Conservation (phyloP, 176 grass and related monocot species). For the Tuctoria greenei region DNA sequence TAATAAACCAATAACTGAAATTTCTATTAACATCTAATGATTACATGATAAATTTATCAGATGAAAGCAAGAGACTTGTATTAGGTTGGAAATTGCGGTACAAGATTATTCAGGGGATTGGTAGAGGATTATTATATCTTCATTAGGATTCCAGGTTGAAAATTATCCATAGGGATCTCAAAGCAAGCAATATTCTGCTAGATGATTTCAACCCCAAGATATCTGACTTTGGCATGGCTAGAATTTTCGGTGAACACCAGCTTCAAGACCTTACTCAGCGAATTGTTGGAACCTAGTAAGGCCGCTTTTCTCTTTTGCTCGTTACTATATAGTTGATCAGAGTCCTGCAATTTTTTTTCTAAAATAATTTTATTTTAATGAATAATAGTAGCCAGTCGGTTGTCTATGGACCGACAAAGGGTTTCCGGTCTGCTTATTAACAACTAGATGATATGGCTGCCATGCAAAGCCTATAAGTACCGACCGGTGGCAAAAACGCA, state of each 20-base stretch:
- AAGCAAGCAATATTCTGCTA: constrained; percentile 69
- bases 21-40: constrained; percentile 13
- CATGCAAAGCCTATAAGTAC: no score
- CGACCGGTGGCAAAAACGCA: no score
- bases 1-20: constrained; percentile 6
- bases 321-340: not conserved
- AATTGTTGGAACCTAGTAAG: constrained; percentile 80
- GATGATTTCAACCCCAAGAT: constrained; percentile 72
- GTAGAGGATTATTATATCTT: no score
- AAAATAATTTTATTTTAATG: no score
- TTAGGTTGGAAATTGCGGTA: constrained; percentile 68
- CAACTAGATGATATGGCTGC: no score
- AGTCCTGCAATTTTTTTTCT: no score
- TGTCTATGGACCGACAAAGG: no score
- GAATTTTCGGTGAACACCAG: constrained; percentile 62
- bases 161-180: constrained; percentile 79
- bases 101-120: no score
- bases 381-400: no score
- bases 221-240: constrained; percentile 67
- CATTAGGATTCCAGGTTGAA: no score
- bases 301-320: not conserved
- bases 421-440: no score
- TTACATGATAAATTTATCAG: constrained; percentile 33
- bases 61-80: constrained; percentile 51
- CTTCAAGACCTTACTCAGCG: constrained; percentile 58